These are phyloP conservation scores for Gnaphalium uliginosum DNA, from an alignment of 129 eudicot genomes.

Conservation along the genomic window DNA sequence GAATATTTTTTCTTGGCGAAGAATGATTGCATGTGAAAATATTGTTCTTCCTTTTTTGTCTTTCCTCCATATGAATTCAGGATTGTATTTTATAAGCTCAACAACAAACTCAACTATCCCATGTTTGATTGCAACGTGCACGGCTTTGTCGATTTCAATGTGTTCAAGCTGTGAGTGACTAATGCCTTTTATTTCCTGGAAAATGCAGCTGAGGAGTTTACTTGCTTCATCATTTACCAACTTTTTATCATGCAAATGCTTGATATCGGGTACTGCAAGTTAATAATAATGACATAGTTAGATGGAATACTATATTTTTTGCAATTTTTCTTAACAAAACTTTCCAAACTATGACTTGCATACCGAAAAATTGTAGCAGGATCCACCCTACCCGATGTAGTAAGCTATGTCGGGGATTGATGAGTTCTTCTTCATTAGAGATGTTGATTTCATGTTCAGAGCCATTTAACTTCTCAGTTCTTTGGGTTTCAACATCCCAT, in stretches of 20 bases:
- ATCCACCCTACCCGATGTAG: conserved; percentile 43
- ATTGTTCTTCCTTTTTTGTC: conserved; percentile 53
- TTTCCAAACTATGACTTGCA: background rate
- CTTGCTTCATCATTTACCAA: conserved; percentile 46
- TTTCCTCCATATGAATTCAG: conserved; percentile 53
- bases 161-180: conserved; percentile 24
- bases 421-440: conserved; percentile 23
- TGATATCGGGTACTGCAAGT: conserved; percentile 40
- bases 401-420: conserved; percentile 1
- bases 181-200: conserved; percentile 27
- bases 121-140: conserved; percentile 48
- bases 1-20: conserved; percentile 54
- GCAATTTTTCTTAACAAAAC: background rate
- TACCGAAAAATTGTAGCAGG: conserved; percentile 41
- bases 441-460: conserved; percentile 27
- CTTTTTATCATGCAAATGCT: conserved; percentile 45
- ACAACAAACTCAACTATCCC: conserved; percentile 45
- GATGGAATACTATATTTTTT: background rate
- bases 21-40: conserved; percentile 48
- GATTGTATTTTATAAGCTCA: conserved; percentile 41
- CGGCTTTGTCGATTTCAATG: conserved; percentile 46
- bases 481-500: conserved; percentile 28
- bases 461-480: background rate
- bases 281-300: background rate
- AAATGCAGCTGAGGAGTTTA: conserved; percentile 41